These are phyloP conservation scores for Cyclanthera cordifolia DNA, from an alignment of 306 rosid species.

Conservation along the genomic window DNA sequence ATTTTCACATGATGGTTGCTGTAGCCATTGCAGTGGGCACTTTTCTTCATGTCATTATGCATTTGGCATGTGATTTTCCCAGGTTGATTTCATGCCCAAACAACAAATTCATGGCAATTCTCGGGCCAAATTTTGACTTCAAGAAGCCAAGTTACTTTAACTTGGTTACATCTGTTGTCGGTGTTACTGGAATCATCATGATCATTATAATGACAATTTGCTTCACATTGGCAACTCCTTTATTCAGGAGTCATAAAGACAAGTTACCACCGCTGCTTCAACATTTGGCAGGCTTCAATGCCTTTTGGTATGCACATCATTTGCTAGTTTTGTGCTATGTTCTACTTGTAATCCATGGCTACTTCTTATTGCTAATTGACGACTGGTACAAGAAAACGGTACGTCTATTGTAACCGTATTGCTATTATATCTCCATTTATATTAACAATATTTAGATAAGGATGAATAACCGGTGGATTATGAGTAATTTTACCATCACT, in stretches of 20 bases:
- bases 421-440: neutral
- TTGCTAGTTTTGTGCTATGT: conserved; percentile 35
- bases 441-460: neutral
- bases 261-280: conserved; percentile 32
- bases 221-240: conserved; percentile 54
- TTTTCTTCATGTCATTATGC: conserved; percentile 26
- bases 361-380: conserved; percentile 34
- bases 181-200: conserved; percentile 47
- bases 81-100: conserved; percentile 24
- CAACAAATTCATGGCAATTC: conserved; percentile 21
- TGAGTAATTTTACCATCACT: neutral
- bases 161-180: conserved; percentile 28
- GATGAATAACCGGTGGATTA: neutral
- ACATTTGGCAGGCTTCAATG: conserved; percentile 49
- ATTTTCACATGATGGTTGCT: conserved; percentile 45
- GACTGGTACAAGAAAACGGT: conserved; percentile 48
- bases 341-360: conserved; percentile 43
- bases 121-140: conserved; percentile 21
- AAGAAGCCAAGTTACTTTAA: conserved; percentile 27
- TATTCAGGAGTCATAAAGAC: conserved; percentile 37
- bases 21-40: conserved; percentile 38
- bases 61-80: conserved; percentile 52
- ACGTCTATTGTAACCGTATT: neutral
- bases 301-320: conserved; percentile 69
- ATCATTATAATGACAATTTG: conserved; percentile 39